Evolutionary conservation across 257 asterid genomes (phyloP).

Genomic region (Marsdenia floribunda): DNA sequence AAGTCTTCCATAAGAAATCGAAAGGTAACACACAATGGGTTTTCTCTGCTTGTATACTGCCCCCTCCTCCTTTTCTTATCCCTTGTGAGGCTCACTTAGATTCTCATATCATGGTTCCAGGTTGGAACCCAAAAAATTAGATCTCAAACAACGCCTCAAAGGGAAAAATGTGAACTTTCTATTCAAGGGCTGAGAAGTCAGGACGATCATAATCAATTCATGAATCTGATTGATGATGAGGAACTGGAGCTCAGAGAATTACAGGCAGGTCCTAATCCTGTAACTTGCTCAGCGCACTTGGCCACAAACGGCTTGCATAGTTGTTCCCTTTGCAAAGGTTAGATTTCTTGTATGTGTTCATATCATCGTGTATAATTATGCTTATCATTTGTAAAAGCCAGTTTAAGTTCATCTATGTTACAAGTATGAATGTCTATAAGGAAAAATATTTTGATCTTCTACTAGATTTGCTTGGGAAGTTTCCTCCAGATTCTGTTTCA

Average conservation of each 20-base stretch:
- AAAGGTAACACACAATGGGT: conserved; percentile 38
- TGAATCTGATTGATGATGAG: conserved; percentile 74
- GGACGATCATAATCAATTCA: conserved; percentile 40
- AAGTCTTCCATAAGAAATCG: conserved; percentile 47
- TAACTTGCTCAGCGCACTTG: conserved; percentile 76
- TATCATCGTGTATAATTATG: background rate
- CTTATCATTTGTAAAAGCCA: background rate
- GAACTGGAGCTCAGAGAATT: conserved; percentile 87
- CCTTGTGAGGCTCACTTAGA: conserved; percentile 2
- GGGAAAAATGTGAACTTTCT: conserved; percentile 74
- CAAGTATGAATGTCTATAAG: background rate
- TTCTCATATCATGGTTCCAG: conserved; percentile 33
- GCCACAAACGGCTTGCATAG: conserved; percentile 55
- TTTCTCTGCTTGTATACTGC: background rate
- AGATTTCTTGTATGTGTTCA: conserved; percentile 6
- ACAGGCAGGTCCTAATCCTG: conserved; percentile 74
- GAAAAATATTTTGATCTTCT: conserved; percentile 15
- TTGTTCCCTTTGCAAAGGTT: conserved; percentile 98
- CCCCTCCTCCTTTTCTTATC: too few species aligned
- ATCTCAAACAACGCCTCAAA: conserved; percentile 41
- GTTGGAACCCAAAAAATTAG: conserved; percentile 44
- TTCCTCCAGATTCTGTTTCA: conserved; percentile 80
- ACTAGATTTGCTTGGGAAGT: conserved; percentile 81
- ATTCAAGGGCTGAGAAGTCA: conserved; percentile 40
- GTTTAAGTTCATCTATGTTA: background rate